A percentile compares a stretch with the other conserved stretches of the same genome.
These are phyloP conservation scores for Boletus fagicola DNA, from an alignment of 768 basidiomycete species.

Conservation along the genomic window DNA sequence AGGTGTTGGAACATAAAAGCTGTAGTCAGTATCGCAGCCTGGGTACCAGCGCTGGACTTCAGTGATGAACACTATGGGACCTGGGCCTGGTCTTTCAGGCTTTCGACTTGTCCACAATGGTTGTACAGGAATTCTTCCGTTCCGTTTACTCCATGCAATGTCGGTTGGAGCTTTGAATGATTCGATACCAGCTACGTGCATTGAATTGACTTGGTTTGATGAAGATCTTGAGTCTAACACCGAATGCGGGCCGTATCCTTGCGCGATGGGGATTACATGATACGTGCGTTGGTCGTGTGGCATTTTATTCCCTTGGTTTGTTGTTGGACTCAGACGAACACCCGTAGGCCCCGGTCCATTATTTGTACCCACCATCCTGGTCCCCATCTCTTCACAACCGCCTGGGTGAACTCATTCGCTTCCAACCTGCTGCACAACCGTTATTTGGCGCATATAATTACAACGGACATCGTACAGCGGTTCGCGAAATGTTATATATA, in stretches of 20 bases:
- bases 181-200: too few relatives aligned
- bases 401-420: neutral
- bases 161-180: neutral
- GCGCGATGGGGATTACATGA: neutral
- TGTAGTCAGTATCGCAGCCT: too few relatives aligned
- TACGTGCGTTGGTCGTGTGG: neutral
- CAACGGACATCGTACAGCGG: neutral
- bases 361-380: neutral
- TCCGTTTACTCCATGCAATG: too few relatives aligned
- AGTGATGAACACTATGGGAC: too few relatives aligned
- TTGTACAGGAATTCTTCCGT: neutral
- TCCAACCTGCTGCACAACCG: neutral
- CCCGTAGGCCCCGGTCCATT: neutral
- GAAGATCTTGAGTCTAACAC: neutral
- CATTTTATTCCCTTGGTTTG: neutral
- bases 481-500: neutral
- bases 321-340: neutral
- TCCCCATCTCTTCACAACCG: neutral
- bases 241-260: neutral
- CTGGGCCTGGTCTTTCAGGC: too few relatives aligned
- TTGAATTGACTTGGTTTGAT: neutral
- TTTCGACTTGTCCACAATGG: neutral
- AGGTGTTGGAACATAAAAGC: too few relatives aligned
- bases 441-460: neutral
- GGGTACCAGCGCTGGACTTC: too few relatives aligned